These are phyloP conservation scores for Globisporangium parvum DNA, from an alignment of 352 stramenopile genomes.

Conservation along the genomic window DNA sequence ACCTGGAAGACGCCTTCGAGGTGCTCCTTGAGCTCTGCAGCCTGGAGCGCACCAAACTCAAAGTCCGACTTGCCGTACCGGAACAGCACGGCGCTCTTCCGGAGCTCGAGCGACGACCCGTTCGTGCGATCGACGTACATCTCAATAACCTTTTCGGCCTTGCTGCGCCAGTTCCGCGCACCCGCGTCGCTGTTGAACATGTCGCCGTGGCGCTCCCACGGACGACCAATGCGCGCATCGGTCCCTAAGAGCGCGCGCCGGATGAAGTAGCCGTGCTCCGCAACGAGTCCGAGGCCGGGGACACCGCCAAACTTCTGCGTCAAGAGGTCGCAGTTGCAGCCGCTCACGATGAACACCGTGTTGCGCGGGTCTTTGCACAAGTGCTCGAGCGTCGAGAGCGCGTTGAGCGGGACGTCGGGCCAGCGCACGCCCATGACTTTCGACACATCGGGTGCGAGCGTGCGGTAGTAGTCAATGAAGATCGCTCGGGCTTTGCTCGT, in stretches of 20 bases:
- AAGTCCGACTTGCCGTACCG: constrained; percentile 98
- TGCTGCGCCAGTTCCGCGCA: constrained; percentile 90
- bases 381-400: constrained; percentile 82
- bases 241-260: constrained; percentile 53
- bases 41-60: constrained; percentile 97
- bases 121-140: constrained; percentile 98
- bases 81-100: constrained; percentile 97
- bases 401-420: constrained; percentile 68
- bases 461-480: constrained; percentile 98
- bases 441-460: constrained; percentile 90
- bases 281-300: constrained; percentile 93
- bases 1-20: constrained; percentile 87
- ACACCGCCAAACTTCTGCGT: constrained; percentile 92
- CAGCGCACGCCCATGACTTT: constrained; percentile 72
- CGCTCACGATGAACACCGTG: constrained; percentile 97
- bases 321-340: constrained; percentile 95
- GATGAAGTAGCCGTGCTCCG: constrained; percentile 98
- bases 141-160: constrained; percentile 95
- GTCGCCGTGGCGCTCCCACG: constrained; percentile 67
- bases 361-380: constrained; percentile 94
- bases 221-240: constrained; percentile 55
- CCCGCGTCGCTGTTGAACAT: constrained; percentile 47
- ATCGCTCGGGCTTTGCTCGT: constrained; percentile 88
- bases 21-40: constrained; percentile 96
- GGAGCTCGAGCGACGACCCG: constrained; percentile 96